These are phyloP conservation scores for Tylopilus subfusipes DNA, from an alignment of 768 basidiomycete species.

Conservation along the genomic window DNA sequence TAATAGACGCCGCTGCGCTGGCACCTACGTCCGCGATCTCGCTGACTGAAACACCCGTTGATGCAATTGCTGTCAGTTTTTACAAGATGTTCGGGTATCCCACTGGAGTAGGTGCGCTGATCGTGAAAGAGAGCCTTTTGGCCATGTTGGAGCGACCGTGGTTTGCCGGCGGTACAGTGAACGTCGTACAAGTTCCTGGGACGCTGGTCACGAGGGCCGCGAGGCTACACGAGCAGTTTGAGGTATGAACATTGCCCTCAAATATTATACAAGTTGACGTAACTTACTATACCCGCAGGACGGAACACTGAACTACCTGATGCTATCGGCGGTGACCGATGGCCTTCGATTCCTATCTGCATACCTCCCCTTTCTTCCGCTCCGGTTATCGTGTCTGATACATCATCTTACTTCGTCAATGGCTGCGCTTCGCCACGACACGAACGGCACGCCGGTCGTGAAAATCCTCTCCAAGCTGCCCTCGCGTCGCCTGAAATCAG, in stretches of 20 bases:
- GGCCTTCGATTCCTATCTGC: slow-evolving; percentile 75
- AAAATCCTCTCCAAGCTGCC: slow-evolving; percentile 67
- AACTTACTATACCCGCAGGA: slow-evolving; percentile 47
- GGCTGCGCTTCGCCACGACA: slow-evolving; percentile 55
- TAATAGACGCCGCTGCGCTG: slow-evolving; percentile 82
- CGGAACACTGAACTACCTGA: slow-evolving; percentile 81
- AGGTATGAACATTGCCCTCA: slow-evolving; percentile 42
- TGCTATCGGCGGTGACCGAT: slow-evolving; percentile 69
- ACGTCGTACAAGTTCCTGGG: slow-evolving; percentile 81
- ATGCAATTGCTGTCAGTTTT: slow-evolving; percentile 80
- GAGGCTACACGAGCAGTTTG: slow-evolving; percentile 69
- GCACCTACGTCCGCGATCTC: slow-evolving; percentile 70
- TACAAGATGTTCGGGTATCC: slow-evolving; percentile 93
- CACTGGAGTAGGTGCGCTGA: slow-evolving; percentile 76
- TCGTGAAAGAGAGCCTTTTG: slow-evolving; percentile 70
- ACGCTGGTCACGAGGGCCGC: slow-evolving; percentile 56
- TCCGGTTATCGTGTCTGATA: slow-evolving; percentile 67
- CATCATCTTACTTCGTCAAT: slow-evolving; percentile 60
- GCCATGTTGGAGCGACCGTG: slow-evolving; percentile 63
- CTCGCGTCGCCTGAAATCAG: slow-evolving; percentile 44
- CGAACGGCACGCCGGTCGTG: slow-evolving; percentile 55
- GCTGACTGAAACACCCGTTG: slow-evolving; percentile 61
- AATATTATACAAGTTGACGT: background rate
- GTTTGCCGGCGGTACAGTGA: slow-evolving; percentile 83
- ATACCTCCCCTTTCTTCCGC: slow-evolving; percentile 75